Evolutionary conservation across 2,329 filamentous ascomycete species (phyloP), one percentile per base, ranked within the genome.

Genomic region (Cladosporium sp.): DNA sequence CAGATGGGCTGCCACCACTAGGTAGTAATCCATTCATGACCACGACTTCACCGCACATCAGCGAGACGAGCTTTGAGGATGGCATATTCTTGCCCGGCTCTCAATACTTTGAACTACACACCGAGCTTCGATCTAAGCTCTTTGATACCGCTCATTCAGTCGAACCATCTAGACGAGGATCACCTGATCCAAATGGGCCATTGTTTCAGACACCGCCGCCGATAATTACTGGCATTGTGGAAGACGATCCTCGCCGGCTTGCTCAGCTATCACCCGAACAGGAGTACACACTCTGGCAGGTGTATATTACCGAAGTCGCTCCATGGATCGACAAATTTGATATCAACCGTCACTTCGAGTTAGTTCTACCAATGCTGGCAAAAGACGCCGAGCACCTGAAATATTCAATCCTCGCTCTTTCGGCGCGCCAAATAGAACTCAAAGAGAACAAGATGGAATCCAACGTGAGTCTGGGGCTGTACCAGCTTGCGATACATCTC

Each of bases 261-360:
- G 67, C 66, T 4, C 65, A 68, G 7, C 61, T 71, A 8, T 67
- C 66, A 8, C 59, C 63, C 0, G 66, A 69, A 38, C 64, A 69
- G 37, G 69, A 71, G 36, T 70, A 66, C 42, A 60, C 65, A 14
- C 62, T 72, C 1, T 69, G 67, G 66, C 67, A 70, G 47, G 71
- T 82, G 45, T 84, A 81, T 67, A 76, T 83, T 20, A 76, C 77
- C 1, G 76, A 83, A 58, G 77, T 82, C 40, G 81, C 81, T 3
- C 78, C 78, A 20, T 83, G 81, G 80, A 76, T 85, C 3, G 82
- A 85, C 64, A 84, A 83, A 68, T 83, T 84, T 54, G 82, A 85
- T 59, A 73, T 75, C 28, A 71, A 78, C 14, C 77, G 78, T 12
- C 77, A 78, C 45, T 84, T 85, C 64, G 78, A 79, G 17, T 76